Evolutionary conservation across 108 stramenopile genomes (phyloP).

Genomic region (Nitzschia sp.): DNA sequence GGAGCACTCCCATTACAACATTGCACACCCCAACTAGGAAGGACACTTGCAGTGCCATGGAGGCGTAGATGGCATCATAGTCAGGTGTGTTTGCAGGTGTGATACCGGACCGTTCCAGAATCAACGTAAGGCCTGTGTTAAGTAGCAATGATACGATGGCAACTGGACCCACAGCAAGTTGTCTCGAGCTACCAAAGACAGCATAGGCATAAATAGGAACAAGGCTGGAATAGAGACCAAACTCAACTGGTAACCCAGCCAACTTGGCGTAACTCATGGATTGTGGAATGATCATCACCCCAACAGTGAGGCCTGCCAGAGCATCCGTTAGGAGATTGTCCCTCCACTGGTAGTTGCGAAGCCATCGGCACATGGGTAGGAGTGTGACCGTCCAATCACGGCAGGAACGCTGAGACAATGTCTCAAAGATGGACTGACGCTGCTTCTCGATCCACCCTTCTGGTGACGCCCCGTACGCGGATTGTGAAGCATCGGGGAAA

Average conservation of each 20-base stretch:
- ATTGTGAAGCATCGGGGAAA: no score
- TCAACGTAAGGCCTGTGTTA: conserved; percentile 36
- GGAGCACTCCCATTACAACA: conserved; percentile 50
- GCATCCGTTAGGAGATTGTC: conserved; percentile 31
- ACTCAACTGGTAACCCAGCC: conserved; percentile 80
- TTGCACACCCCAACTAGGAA: conserved; percentile 60
- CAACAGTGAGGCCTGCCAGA: conserved; percentile 69
- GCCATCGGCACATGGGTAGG: conserved; percentile 30
- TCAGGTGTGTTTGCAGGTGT: conserved; percentile 19
- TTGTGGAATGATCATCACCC: conserved; percentile 88
- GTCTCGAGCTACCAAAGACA: conserved; percentile 73
- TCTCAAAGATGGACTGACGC: background rate
- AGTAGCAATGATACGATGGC: conserved; percentile 66
- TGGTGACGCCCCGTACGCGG: background rate
- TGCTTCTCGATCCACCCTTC: conserved; percentile 10
- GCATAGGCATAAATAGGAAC: conserved; percentile 77
- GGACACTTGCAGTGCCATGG: conserved; percentile 45
- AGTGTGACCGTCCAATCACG: conserved; percentile 20
- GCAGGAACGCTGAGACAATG: background rate
- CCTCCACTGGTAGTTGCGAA: conserved; percentile 28
- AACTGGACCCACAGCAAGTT: conserved; percentile 86
- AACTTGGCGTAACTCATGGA: conserved; percentile 86
- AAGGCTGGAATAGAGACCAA: conserved; percentile 83
- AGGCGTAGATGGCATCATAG: conserved; percentile 39
- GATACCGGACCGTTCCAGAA: conserved; percentile 26